Evolutionary conservation across 2,329 filamentous ascomycete genomes (phyloP), one percentile per base, ranked within the genome.

Genomic region (Pleoardoris graminearum): DNA sequence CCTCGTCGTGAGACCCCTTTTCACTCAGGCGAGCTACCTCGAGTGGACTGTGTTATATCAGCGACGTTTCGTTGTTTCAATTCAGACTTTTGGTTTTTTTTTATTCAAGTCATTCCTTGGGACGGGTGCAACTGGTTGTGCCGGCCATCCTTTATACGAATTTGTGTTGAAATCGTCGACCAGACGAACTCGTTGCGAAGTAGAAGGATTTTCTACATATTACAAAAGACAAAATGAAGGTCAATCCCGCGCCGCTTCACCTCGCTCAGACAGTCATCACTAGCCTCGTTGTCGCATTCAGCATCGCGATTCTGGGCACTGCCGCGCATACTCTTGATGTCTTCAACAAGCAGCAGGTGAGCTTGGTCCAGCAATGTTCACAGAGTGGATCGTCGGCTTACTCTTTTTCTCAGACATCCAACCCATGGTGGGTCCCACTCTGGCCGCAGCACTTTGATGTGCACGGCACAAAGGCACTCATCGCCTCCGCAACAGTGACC

Each of bases 361-460:
- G 44, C 4, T 36, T 36, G 33, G 14, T 16, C n/a, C 8, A n/a
- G 33, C n/a, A 8, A 12, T 14, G 4, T n/a, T n/a, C n/a, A n/a
- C n/a, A n/a, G n/a, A 12, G n/a, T 32, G 10, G n/a, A 4, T 12
- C 30, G 11, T 12, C 4, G 4, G 21, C 44, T 47, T 10, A 45
- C 19, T 8, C 10, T 11, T 14, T 25, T n/a, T 30, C 10, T 12
- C 16, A 73, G 35, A 59, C 62, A 7, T 69, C 69, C 22, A 79
- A 79, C 57, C 73, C 73, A 21, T 80, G 77, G 76, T 79, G 77
- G 70, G 65, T 79, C 3, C 76, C 77, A 1, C 58, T 80, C 36
- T 80, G 78, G 78, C 74, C 73, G 0, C 69, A 73, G 8, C 78
- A 80, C 60, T 80, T 80, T 57, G 72, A 79, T 36, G 71, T 71